These are phyloP conservation scores for Chenopodium quinoa DNA, from an alignment of 148 eudicot species.

Conservation along the genomic window DNA sequence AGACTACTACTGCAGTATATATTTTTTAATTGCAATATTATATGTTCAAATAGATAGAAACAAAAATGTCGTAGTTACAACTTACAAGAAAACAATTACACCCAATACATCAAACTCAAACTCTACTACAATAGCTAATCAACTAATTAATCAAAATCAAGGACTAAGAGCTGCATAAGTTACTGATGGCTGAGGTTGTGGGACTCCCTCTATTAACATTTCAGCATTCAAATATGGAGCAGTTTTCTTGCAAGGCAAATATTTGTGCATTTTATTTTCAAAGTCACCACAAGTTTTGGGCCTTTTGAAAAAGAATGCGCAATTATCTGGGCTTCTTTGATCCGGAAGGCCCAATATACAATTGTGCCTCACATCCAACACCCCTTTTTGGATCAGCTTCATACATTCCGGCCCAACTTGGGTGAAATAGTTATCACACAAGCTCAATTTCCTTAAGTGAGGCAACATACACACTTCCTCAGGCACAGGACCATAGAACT, in stretches of 20 bases:
- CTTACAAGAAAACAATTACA: not conserved
- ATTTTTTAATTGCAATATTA: not conserved
- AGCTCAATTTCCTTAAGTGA: slow-evolving; percentile 19
- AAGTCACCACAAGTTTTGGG: slow-evolving; percentile 25
- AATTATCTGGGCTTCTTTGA: slow-evolving; percentile 27
- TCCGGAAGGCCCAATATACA: slow-evolving; percentile 39
- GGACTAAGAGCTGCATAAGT: slow-evolving; percentile 26
- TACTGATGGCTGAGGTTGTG: slow-evolving; percentile 8
- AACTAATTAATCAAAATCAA: not conserved
- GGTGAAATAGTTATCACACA: slow-evolving; percentile 45
- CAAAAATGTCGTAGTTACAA: not conserved
- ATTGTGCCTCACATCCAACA: slow-evolving; percentile 36
- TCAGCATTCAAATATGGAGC: slow-evolving; percentile 17
- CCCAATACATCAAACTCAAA: not conserved
- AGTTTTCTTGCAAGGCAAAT: slow-evolving; percentile 33
- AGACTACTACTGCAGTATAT: too few relatives aligned
- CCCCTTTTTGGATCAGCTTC: slow-evolving; percentile 27
- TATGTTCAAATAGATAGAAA: not conserved
- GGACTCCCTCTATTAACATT: not conserved
- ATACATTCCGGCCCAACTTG: slow-evolving; percentile 51
- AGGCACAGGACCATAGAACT: slow-evolving; percentile 38
- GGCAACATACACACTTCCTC: slow-evolving; percentile 38
- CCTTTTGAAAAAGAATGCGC: slow-evolving; percentile 30
- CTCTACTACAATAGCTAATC: not conserved
- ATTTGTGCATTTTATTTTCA: not conserved